Conservation (phyloP, 768 basidiomycete species). For the Obba rivulosa region DNA sequence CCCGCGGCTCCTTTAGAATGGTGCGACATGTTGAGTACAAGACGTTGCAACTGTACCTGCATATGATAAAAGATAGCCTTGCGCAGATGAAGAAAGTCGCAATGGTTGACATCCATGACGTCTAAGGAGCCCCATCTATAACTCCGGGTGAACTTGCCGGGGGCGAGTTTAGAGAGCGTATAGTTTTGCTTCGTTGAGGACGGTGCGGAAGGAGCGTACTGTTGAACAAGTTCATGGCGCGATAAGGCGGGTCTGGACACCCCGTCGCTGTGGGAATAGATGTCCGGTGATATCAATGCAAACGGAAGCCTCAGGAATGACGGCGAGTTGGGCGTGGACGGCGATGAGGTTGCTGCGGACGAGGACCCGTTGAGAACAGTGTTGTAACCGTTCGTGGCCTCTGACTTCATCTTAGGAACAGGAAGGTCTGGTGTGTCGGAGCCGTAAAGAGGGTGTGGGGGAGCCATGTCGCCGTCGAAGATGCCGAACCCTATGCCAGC, state of each 20-base stretch:
- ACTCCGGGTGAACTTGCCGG: constrained; percentile 61
- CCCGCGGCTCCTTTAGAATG: not conserved
- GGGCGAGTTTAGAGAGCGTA: constrained; percentile 40
- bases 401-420: constrained; percentile 22
- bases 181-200: constrained; percentile 24
- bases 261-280: constrained; percentile 81
- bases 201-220: constrained; percentile 61
- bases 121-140: constrained; percentile 86
- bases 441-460: constrained; percentile 26
- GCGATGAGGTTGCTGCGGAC: constrained; percentile 52
- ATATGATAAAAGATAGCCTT: constrained; percentile 83
- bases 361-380: constrained; percentile 53
- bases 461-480: constrained; percentile 68
- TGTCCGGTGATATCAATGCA: constrained; percentile 78
- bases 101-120: constrained; percentile 71
- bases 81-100: constrained; percentile 75
- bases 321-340: constrained; percentile 58
- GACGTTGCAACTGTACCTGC: constrained; percentile 52
- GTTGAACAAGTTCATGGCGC: constrained; percentile 67
- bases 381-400: constrained; percentile 37
- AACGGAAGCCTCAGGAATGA: constrained; percentile 70
- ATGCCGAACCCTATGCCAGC: constrained; percentile 88
- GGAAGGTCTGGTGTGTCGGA: constrained; percentile 11
- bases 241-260: constrained; percentile 51
- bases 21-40: constrained; percentile 9